Evolutionary conservation across 116 monocot species (phyloP).

Genomic region (Phalaenopsis hybrid): DNA sequence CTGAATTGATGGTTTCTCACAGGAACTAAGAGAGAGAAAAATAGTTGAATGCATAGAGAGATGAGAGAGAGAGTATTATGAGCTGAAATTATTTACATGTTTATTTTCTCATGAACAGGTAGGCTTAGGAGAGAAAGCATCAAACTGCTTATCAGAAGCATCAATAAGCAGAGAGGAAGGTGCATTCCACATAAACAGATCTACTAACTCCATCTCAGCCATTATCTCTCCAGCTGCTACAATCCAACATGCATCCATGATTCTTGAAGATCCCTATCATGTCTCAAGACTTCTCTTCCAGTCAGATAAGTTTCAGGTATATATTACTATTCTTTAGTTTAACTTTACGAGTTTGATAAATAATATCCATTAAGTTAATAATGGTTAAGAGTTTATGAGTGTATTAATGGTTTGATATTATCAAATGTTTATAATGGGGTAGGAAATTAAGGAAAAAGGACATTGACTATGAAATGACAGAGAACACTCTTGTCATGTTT

Average conservation of each 20-base stretch:
- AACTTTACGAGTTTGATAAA: not conserved
- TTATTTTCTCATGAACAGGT: constrained; percentile 24
- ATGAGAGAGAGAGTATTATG: no score
- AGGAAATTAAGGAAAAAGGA: no score
- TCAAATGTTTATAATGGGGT: no score
- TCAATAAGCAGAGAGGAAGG: constrained; percentile 21
- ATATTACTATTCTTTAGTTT: not conserved
- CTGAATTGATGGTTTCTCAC: no score
- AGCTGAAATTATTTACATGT: not conserved
- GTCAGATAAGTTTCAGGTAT: constrained; percentile 43
- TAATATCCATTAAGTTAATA: not conserved
- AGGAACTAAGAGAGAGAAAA: not conserved
- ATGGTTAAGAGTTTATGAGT: not conserved
- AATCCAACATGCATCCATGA: constrained; percentile 38
- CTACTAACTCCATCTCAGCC: constrained; percentile 47
- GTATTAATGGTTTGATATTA: not conserved
- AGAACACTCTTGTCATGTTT: not conserved
- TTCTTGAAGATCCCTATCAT: constrained; percentile 54
- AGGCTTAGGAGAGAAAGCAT: constrained; percentile 36
- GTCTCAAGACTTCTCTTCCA: constrained; percentile 48
- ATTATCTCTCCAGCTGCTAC: constrained; percentile 30
- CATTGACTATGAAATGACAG: not conserved
- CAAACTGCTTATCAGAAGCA: constrained; percentile 20
- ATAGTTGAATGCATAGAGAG: no score
- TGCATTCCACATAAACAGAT: constrained; percentile 47